phyloP scores from a whole-genome alignment of 805 yeast genomes.

The Kluyveromyces aestuarii region DNA sequence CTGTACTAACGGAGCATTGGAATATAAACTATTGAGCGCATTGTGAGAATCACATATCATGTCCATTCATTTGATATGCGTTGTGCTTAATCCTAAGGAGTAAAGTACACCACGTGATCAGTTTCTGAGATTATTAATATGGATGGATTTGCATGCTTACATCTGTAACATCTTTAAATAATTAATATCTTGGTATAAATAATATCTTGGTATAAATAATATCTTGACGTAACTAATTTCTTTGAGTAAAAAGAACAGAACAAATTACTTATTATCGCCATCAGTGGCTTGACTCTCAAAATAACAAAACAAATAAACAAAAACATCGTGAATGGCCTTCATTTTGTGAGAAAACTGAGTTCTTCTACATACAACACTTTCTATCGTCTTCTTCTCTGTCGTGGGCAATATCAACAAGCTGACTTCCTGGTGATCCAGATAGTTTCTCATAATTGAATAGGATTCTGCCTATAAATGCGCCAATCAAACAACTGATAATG shows the following conservation, averaged over 20 bases:
- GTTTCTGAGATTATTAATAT: too few species aligned
- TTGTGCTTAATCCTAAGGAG: background rate
- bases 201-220: too few species aligned
- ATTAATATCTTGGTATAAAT: background rate
- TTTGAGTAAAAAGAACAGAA: too few species aligned
- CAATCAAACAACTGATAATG: slow-evolving; percentile 52
- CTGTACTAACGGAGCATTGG: slow-evolving; percentile 57
- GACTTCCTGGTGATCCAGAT: slow-evolving; percentile 12
- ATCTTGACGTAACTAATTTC: too few species aligned
- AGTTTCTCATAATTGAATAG: slow-evolving; percentile 42
- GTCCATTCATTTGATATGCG: background rate
- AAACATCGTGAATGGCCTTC: background rate
- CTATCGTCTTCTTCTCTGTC: slow-evolving; percentile 26
- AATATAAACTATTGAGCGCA: slow-evolving; percentile 19
- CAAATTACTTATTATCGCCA: too few species aligned
- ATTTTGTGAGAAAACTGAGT: background rate
- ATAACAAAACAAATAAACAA: background rate
- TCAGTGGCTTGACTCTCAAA: background rate
- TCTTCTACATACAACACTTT: slow-evolving; percentile 27
- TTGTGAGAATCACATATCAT: background rate
- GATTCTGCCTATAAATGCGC: slow-evolving; percentile 50
- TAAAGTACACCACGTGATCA: background rate
- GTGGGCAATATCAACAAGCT: slow-evolving; percentile 9
- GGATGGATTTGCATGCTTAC: background rate
- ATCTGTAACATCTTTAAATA: background rate